Conservation (phyloP, 345 rosid genomes). For the Crucihimalaya himalaica region DNA sequence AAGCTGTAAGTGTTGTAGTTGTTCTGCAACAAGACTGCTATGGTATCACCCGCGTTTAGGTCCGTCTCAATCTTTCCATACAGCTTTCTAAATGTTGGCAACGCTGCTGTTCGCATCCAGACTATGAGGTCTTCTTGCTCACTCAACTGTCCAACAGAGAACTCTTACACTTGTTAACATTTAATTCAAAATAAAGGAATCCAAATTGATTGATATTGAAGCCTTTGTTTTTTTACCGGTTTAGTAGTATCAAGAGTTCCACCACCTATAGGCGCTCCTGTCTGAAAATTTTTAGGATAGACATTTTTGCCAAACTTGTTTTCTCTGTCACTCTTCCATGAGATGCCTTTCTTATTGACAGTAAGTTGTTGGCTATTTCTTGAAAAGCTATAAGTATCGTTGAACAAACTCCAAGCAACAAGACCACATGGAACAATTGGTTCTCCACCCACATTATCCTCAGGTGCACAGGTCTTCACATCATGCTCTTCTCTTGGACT, state of each 20-base stretch:
- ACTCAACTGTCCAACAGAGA: constrained; percentile 57
- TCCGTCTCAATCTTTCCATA: constrained; percentile 89
- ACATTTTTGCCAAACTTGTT: constrained; percentile 80
- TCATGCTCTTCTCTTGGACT: constrained; percentile 35
- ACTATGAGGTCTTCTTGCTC: constrained; percentile 95
- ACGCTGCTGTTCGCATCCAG: constrained; percentile 99
- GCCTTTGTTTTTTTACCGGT: constrained; percentile 56
- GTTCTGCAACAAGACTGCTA: constrained; percentile 60
- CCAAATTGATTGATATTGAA: not conserved
- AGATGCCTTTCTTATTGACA: constrained; percentile 70
- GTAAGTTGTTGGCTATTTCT: constrained; percentile 45
- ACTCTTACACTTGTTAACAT: constrained; percentile 6
- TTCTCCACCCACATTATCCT: constrained; percentile 44
- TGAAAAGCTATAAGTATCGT: constrained; percentile 72
- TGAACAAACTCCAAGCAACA: constrained; percentile 98
- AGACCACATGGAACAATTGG: constrained; percentile 90
- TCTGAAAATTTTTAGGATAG: constrained; percentile 73
- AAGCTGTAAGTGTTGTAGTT: constrained; percentile 92
- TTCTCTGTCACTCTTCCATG: constrained; percentile 96
- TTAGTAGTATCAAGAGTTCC: constrained; percentile 39
- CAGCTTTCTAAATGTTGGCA: constrained; percentile 94
- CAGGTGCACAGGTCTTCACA: constrained; percentile 66
- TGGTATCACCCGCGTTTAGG: constrained; percentile 54
- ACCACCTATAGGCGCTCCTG: constrained; percentile 62
- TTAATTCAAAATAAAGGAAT: not conserved